Conservation (phyloP, 805 yeast genomes). For the Phaffomyces opuntiae region DNA sequence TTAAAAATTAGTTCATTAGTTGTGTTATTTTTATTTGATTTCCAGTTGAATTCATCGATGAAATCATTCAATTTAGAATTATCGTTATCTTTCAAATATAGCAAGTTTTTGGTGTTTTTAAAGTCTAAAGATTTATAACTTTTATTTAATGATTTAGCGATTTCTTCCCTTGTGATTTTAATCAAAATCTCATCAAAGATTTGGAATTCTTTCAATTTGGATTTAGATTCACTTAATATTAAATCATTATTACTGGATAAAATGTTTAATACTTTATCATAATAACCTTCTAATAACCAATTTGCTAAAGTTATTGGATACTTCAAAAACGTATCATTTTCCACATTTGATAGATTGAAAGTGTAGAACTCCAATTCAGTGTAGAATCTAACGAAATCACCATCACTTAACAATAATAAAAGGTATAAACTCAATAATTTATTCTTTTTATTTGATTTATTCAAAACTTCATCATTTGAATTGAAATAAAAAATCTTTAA, state of each 20-base stretch:
- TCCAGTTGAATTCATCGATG: conserved; percentile 54
- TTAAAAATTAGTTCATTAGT: conserved; percentile 42
- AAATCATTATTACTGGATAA: conserved; percentile 35
- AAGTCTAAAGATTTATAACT: conserved; percentile 74
- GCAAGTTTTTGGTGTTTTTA: conserved; percentile 72
- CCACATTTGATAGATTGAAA: conserved; percentile 36
- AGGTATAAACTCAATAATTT: conserved; percentile 73
- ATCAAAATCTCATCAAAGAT: conserved; percentile 71
- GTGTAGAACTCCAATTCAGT: conserved; percentile 75
- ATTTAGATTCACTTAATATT: conserved; percentile 22
- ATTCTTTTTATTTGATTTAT: conserved; percentile 50
- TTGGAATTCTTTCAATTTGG: conserved; percentile 60
- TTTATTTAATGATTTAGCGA: conserved; percentile 74
- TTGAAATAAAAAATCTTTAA: conserved; percentile 69
- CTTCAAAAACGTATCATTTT: conserved; percentile 61
- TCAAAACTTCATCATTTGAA: conserved; percentile 26
- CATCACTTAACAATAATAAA: conserved; percentile 70
- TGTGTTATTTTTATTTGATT: conserved; percentile 24
- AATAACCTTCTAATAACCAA: conserved; percentile 95
- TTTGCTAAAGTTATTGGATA: conserved; percentile 88
- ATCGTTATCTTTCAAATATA: conserved; percentile 61
- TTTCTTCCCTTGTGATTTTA: conserved; percentile 76
- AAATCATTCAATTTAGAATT: conserved; percentile 50
- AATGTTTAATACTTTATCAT: conserved; percentile 61
- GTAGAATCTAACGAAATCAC: conserved; percentile 83